These are phyloP conservation scores for Rhynchosporium graminicola DNA, from an alignment of 2,329 filamentous ascomycete species.

Conservation along the genomic window DNA sequence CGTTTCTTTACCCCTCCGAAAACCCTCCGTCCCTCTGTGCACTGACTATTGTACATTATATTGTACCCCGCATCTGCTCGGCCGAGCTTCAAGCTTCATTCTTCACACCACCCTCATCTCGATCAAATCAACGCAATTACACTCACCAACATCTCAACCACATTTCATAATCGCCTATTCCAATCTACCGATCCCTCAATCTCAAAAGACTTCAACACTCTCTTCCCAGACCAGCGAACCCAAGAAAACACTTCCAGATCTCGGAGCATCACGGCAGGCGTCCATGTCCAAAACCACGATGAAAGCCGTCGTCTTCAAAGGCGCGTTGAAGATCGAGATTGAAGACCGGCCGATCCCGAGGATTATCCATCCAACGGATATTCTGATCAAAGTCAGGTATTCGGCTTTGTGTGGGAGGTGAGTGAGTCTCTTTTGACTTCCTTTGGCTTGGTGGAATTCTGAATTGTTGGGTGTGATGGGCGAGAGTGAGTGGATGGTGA, in stretches of 20 bases:
- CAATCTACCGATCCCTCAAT: too few species aligned
- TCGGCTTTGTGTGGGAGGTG: slow-evolving; percentile 88
- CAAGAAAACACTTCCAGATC: neutral
- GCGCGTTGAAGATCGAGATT: slow-evolving; percentile 47
- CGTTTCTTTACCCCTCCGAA: too few species aligned
- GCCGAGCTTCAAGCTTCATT: neutral
- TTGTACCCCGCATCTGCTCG: slow-evolving; percentile 6
- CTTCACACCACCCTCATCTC: too few species aligned
- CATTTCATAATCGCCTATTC: too few species aligned
- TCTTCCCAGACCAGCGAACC: neutral
- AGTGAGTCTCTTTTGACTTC: slow-evolving; percentile 38
- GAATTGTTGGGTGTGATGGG: too few species aligned
- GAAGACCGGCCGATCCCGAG: slow-evolving; percentile 79
- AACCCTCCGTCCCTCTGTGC: too few species aligned
- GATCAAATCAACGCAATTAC: too few species aligned
- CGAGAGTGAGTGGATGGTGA: too few species aligned
- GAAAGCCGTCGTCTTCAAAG: slow-evolving; percentile 88
- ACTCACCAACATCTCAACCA: too few species aligned
- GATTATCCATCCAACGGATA: slow-evolving; percentile 69
- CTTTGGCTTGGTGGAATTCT: neutral
- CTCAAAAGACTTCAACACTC: neutral
- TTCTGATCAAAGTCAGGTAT: slow-evolving; percentile 80
- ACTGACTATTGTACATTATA: too few species aligned
- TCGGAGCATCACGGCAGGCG: neutral
- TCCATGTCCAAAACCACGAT: slow-evolving; percentile 55